A percentile compares a stretch with the other conserved stretches of the same genome.
These are phyloP conservation scores for Heritiera littoralis DNA, from an alignment of 345 rosid species.

Conservation along the genomic window DNA sequence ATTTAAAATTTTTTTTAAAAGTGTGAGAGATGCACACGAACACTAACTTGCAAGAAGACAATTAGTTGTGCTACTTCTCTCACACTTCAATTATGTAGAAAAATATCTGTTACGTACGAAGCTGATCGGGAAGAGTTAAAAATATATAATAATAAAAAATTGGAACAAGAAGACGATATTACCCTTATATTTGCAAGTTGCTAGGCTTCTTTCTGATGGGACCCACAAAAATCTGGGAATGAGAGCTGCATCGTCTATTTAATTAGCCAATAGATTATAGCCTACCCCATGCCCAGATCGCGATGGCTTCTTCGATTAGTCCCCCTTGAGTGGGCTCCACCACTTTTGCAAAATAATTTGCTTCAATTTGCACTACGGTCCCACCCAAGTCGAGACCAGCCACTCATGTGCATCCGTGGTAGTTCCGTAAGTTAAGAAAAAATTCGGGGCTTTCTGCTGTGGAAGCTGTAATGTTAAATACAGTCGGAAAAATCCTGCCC, in stretches of 20 bases:
- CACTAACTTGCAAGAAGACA: no score
- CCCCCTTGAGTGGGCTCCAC: slow-evolving; percentile 33
- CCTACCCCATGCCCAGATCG: not conserved
- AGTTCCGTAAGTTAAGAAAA: not conserved
- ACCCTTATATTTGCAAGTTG: slow-evolving; percentile 16
- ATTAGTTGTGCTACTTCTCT: no score
- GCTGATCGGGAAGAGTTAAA: not conserved
- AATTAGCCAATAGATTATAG: not conserved
- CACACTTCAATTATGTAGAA: not conserved
- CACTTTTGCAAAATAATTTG: not conserved
- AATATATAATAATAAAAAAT: not conserved
- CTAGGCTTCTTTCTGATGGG: not conserved
- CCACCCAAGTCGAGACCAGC: slow-evolving; percentile 8
- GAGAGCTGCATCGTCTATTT: slow-evolving; percentile 19
- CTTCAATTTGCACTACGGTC: slow-evolving; percentile 12
- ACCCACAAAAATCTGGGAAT: slow-evolving; percentile 14
- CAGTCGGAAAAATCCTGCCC: slow-evolving; percentile 1
- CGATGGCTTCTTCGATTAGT: no score
- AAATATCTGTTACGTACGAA: not conserved
- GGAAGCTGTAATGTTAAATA: not conserved
- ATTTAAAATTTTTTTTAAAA: no score
- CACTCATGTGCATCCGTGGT: slow-evolving; percentile 6
- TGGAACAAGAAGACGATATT: slow-evolving; percentile 12
- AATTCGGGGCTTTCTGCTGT: not conserved
- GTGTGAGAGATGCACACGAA: no score